A percentile compares a stretch with the other conserved stretches of the same genome.
Evolutionary conservation across 2,329 filamentous ascomycete genomes (phyloP).

Genomic region (Diplocarpon mali): DNA sequence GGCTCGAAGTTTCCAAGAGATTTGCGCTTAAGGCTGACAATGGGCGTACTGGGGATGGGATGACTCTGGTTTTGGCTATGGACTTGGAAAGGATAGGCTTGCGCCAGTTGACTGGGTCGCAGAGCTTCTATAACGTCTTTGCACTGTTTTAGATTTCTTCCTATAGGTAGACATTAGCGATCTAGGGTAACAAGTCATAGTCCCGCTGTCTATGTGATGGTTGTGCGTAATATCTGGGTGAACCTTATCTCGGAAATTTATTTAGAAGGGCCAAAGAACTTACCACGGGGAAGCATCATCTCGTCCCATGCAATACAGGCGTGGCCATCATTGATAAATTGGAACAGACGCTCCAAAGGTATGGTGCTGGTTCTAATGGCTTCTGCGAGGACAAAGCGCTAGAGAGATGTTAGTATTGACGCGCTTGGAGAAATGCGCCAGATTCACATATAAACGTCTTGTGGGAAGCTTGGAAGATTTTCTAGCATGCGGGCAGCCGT

Average conservation of each 20-base stretch:
- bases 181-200: no score
- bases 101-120: constrained; percentile 1
- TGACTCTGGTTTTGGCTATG: neutral
- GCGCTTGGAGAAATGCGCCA: constrained; percentile 8
- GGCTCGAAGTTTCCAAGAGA: constrained; percentile 14
- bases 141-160: constrained; percentile 23
- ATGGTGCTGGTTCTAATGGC: constrained; percentile 37
- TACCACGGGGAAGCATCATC: constrained; percentile 38
- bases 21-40: constrained; percentile 19
- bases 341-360: constrained; percentile 33
- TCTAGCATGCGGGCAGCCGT: neutral
- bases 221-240: neutral
- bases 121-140: constrained; percentile 19
- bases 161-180: constrained; percentile 14
- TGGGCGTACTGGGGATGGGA: neutral
- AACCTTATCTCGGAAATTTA: constrained; percentile 1
- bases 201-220: constrained; percentile 17
- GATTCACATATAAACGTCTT: no score
- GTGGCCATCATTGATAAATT: constrained; percentile 30
- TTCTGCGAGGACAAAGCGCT: constrained; percentile 38
- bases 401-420: constrained; percentile 6
- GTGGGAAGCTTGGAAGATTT: no score
- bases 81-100: neutral
- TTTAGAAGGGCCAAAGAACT: constrained; percentile 14
- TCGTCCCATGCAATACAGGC: constrained; percentile 37